These are phyloP conservation scores for Piper betle DNA, from an alignment of 164 flowering plant species.

Conservation along the genomic window DNA sequence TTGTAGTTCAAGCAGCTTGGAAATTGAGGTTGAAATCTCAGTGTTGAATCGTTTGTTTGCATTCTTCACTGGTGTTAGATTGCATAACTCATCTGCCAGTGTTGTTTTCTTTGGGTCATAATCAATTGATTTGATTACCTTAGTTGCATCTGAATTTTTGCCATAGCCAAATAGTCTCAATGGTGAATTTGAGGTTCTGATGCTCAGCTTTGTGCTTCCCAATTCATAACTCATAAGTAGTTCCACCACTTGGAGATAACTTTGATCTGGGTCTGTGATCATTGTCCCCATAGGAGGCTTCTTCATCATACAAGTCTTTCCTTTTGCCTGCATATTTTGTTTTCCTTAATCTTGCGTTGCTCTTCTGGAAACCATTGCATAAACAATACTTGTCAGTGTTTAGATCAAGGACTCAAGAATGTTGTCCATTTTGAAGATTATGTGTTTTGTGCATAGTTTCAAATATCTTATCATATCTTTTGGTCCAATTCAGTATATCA, in stretches of 20 bases:
- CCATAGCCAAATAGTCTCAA: no score
- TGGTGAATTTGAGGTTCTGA: no score
- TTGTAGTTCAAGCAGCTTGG: conserved; percentile 9
- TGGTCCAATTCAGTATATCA: no score
- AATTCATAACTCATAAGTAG: no score
- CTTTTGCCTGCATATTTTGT: not conserved
- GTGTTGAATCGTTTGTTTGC: not conserved
- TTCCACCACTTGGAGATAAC: not conserved
- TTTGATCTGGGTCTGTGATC: not conserved
- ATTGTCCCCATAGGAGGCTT: not conserved
- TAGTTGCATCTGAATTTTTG: not conserved
- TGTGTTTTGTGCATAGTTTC: no score
- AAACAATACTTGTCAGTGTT: no score
- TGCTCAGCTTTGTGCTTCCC: not conserved
- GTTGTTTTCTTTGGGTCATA: no score
- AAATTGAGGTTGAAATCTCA: conserved; percentile 8
- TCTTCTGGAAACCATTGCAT: not conserved
- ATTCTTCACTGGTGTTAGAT: not conserved
- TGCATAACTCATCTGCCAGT: not conserved
- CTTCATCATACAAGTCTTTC: not conserved
- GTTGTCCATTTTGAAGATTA: no score
- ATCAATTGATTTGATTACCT: not conserved
- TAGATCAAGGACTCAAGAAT: no score
- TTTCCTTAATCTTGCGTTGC: not conserved
- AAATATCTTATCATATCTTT: no score